These are phyloP conservation scores for Penstemon eatonii DNA, from an alignment of 257 asterid species.

Conservation along the genomic window DNA sequence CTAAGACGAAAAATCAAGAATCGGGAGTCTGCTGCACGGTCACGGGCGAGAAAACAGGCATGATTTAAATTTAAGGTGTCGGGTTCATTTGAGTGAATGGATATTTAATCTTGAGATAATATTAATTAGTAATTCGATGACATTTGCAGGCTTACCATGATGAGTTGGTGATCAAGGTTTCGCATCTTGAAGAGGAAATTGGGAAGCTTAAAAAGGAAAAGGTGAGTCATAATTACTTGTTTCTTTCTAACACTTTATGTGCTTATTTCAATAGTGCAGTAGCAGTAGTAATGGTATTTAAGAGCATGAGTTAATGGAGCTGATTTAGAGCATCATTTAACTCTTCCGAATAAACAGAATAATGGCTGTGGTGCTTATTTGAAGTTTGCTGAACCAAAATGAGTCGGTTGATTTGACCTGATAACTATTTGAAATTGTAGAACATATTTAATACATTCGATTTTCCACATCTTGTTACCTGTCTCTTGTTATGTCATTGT, in stretches of 20 bases:
- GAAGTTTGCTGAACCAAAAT: too few species aligned
- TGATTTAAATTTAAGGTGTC: conserved; percentile 19
- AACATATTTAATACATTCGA: too few species aligned
- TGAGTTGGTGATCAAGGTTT: conserved; percentile 81
- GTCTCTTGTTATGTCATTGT: too few species aligned
- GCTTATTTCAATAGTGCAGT: not conserved
- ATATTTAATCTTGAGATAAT: not conserved
- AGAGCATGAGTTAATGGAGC: not conserved
- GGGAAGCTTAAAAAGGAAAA: conserved; percentile 69
- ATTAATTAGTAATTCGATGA: conserved; percentile 6
- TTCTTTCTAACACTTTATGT: not conserved
- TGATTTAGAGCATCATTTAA: not conserved
- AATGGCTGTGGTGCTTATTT: not conserved
- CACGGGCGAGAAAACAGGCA: conserved; percentile 94
- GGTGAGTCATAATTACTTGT: conserved; percentile 36
- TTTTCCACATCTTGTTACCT: too few species aligned
- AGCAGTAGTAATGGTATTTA: not conserved
- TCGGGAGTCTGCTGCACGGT: conserved; percentile 94
- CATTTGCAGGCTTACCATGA: conserved; percentile 76
- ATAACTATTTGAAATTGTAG: too few species aligned
- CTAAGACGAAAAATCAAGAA: conserved; percentile 78
- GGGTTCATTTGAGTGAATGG: not conserved
- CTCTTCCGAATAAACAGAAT: not conserved
- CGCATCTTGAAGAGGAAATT: conserved; percentile 76
- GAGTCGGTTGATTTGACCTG: too few species aligned